phyloP scores from a whole-genome alignment of 352 stramenopile species.

The Pythium utonaiense region DNA sequence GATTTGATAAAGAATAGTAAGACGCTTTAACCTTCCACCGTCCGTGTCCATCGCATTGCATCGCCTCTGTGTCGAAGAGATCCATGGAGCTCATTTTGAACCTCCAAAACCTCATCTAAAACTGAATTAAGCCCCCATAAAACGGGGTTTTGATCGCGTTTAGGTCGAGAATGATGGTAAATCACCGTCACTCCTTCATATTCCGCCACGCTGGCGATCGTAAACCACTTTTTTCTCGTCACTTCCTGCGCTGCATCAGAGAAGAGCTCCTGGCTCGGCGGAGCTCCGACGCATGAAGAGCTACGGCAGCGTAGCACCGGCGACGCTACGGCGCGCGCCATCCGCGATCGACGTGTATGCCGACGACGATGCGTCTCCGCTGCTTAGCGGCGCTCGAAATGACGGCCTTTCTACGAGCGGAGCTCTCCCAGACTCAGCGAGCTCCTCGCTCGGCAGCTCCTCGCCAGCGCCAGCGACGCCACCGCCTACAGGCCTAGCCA shows the following conservation, averaged over 20 bases:
- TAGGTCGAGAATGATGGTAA: too few relatives aligned
- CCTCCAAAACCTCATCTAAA: too few relatives aligned
- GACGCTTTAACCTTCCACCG: background rate
- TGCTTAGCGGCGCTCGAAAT: background rate
- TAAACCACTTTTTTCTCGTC: background rate
- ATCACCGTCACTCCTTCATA: too few relatives aligned
- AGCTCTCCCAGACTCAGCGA: too few relatives aligned
- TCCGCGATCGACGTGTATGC: slow-evolving; percentile 15
- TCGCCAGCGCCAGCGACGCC: background rate
- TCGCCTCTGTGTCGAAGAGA: too few relatives aligned
- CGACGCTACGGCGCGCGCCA: slow-evolving; percentile 11
- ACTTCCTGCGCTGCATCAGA: background rate
- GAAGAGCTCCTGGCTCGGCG: background rate
- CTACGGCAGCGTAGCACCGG: slow-evolving; percentile 24
- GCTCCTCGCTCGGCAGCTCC: too few relatives aligned
- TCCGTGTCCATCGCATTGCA: background rate
- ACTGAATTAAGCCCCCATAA: too few relatives aligned
- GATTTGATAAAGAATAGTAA: slow-evolving; percentile 5
- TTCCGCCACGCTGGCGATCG: too few relatives aligned
- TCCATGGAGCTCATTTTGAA: too few relatives aligned
- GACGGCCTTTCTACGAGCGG: slow-evolving; percentile 3
- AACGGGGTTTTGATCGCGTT: too few relatives aligned
- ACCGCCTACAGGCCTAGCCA: background rate
- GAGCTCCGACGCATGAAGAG: slow-evolving; percentile 16
- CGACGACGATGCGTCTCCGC: slow-evolving; percentile 8